Conservation (phyloP, 208 protist species). For the Trypanosoma platydactyli region DNA sequence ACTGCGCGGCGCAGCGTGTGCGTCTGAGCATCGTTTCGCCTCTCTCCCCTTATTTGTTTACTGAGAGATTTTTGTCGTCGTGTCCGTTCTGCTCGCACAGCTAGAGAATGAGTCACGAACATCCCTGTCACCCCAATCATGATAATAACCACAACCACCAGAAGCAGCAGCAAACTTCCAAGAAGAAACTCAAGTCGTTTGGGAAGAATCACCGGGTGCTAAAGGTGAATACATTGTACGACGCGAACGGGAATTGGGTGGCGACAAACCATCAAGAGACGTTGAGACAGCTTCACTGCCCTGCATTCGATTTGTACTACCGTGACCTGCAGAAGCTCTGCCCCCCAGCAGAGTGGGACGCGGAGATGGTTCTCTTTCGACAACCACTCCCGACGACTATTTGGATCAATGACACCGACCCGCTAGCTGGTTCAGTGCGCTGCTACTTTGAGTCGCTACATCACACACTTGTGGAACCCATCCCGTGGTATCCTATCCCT, state of each 20-base stretch:
- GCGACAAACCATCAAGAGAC: slow-evolving; percentile 49
- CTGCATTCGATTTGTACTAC: slow-evolving; percentile 73
- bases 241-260: slow-evolving; percentile 80
- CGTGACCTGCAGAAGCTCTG: slow-evolving; percentile 61
- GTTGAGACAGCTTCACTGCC: slow-evolving; percentile 52
- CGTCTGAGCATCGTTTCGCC: not conserved
- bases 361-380: slow-evolving; percentile 71
- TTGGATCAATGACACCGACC: slow-evolving; percentile 86
- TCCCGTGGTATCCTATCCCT: slow-evolving; percentile 77
- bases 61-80: not conserved
- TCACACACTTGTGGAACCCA: slow-evolving; percentile 61
- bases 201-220: slow-evolving; percentile 67
- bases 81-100: not conserved
- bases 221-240: slow-evolving; percentile 39
- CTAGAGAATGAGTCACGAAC: not conserved
- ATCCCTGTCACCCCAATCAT: too few species aligned
- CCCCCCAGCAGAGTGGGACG: slow-evolving; percentile 40
- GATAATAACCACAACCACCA: not conserved
- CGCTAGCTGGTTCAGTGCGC: slow-evolving; percentile 49
- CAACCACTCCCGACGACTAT: slow-evolving; percentile 74
- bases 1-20: too few species aligned
- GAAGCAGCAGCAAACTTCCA: slow-evolving; percentile 5
- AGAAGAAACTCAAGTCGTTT: slow-evolving; percentile 63
- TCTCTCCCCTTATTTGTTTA: not conserved
- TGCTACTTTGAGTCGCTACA: slow-evolving; percentile 54